phyloP scores from a whole-genome alignment of 768 basidiomycete species.

The Kwoniella sp. region DNA sequence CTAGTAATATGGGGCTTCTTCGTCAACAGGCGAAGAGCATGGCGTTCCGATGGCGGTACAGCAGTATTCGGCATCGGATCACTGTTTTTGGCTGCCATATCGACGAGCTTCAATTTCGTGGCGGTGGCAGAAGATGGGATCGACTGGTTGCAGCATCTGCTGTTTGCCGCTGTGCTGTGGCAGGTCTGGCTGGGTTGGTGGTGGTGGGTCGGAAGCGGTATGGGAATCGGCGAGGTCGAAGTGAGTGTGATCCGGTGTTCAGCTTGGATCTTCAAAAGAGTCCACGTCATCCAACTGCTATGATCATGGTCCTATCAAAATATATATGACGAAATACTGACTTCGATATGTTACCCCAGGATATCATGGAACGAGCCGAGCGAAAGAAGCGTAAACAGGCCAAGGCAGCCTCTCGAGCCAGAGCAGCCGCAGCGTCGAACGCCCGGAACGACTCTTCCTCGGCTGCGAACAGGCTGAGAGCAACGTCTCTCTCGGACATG shows the following conservation, averaged over 20 bases:
- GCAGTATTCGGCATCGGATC: conserved; percentile 89
- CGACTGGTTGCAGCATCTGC: conserved; percentile 85
- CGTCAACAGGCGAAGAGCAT: conserved; percentile 85
- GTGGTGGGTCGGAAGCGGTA: conserved; percentile 93
- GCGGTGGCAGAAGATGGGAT: conserved; percentile 87
- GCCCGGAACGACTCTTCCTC: neutral
- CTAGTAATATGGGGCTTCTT: conserved; percentile 91
- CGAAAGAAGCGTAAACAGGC: conserved; percentile 47
- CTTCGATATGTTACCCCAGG: conserved; percentile 26
- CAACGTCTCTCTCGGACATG: conserved; percentile 24
- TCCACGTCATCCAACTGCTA: neutral
- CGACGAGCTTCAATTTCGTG: conserved; percentile 79
- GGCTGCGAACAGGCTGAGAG: conserved; percentile 8
- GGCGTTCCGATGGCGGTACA: conserved; percentile 95
- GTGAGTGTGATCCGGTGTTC: conserved; percentile 56
- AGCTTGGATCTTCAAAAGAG: neutral
- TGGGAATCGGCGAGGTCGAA: conserved; percentile 73
- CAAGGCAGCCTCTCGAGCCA: conserved; percentile 35
- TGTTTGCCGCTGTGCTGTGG: conserved; percentile 93
- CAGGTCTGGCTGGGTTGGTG: conserved; percentile 95
- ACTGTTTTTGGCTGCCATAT: conserved; percentile 75
- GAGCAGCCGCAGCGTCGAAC: conserved; percentile 17
- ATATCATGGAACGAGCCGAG: conserved; percentile 48
- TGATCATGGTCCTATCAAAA: too few relatives aligned
- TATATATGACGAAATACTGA: neutral